Conservation (phyloP, 306 rosid genomes). For the Trifolium pratense region DNA sequence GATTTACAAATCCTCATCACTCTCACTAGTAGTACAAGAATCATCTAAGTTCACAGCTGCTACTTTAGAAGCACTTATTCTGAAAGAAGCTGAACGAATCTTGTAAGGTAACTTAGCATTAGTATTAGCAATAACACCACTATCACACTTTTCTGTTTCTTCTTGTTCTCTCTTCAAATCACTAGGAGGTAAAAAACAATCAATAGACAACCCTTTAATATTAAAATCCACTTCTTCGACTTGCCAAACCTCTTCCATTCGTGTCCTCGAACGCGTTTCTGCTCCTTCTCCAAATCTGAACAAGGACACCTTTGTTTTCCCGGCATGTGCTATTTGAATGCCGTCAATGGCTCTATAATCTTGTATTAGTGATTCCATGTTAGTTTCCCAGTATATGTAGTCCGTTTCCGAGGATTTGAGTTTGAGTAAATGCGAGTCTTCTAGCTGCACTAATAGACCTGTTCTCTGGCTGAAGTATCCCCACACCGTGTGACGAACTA, state of each 20-base stretch:
- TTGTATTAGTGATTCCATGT: constrained; percentile 72
- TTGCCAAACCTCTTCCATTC: constrained; percentile 89
- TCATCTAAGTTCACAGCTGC: constrained; percentile 70
- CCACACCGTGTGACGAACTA: constrained; percentile 83
- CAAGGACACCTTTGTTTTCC: constrained; percentile 69
- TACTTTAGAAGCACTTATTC: constrained; percentile 70
- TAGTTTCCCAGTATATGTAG: constrained; percentile 84
- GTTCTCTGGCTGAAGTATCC: constrained; percentile 94
- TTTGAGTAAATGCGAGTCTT: constrained; percentile 82
- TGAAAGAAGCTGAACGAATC: constrained; percentile 67
- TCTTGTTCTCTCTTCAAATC: constrained; percentile 72
- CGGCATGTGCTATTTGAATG: constrained; percentile 74
- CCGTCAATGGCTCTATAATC: constrained; percentile 77
- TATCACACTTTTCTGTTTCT: constrained; percentile 31
- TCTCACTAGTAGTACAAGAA: constrained; percentile 49
- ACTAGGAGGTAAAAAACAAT: constrained; percentile 85
- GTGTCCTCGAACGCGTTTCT: constrained; percentile 63
- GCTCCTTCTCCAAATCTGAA: constrained; percentile 70
- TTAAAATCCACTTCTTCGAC: constrained; percentile 91
- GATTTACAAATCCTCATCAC: constrained; percentile 56
- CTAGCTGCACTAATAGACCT: constrained; percentile 74
- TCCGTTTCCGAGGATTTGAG: constrained; percentile 57
- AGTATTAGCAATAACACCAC: constrained; percentile 13
- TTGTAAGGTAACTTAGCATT: constrained; percentile 57
- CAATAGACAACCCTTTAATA: constrained; percentile 74